These are phyloP conservation scores for Pleurotus giganteus DNA, from an alignment of 768 basidiomycete species.

Conservation along the genomic window DNA sequence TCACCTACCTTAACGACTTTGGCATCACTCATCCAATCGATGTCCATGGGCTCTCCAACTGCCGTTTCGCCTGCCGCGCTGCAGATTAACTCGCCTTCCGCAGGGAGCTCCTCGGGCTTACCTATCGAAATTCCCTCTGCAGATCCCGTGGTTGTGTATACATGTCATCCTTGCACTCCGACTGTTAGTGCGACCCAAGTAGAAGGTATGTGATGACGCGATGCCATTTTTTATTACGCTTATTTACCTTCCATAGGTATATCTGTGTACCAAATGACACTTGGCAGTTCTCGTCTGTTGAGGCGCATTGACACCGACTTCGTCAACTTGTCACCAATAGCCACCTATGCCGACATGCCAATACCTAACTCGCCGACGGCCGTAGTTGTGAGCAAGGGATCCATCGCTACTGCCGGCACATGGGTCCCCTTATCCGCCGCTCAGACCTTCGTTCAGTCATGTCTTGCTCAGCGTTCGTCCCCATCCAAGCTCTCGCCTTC, in stretches of 20 bases:
- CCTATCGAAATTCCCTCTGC: slow-evolving; percentile 24
- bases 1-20: slow-evolving; percentile 20
- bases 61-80: slow-evolving; percentile 29
- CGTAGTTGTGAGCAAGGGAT: slow-evolving; percentile 50
- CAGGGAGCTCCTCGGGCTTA: slow-evolving; percentile 36
- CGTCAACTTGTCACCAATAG: slow-evolving; percentile 66
- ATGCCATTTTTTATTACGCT: neutral
- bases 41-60: slow-evolving; percentile 37
- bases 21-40: slow-evolving; percentile 37
- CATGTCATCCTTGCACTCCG: slow-evolving; percentile 61
- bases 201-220: slow-evolving; percentile 50
- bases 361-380: slow-evolving; percentile 44
- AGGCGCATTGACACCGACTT: slow-evolving; percentile 80
- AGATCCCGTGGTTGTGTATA: slow-evolving; percentile 55
- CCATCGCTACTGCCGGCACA: slow-evolving; percentile 52
- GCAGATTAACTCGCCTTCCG: slow-evolving; percentile 20
- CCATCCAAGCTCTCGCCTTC: neutral
- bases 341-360: slow-evolving; percentile 40
- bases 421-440: slow-evolving; percentile 70
- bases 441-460: slow-evolving; percentile 49
- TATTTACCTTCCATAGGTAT: slow-evolving; percentile 45
- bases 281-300: slow-evolving; percentile 54
- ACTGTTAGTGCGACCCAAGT: slow-evolving; percentile 65
- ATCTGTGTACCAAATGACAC: slow-evolving; percentile 68
- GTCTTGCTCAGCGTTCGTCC: slow-evolving; percentile 26